Conservation (phyloP, 805 yeast species). For the Lipomyces sp. region DNA sequence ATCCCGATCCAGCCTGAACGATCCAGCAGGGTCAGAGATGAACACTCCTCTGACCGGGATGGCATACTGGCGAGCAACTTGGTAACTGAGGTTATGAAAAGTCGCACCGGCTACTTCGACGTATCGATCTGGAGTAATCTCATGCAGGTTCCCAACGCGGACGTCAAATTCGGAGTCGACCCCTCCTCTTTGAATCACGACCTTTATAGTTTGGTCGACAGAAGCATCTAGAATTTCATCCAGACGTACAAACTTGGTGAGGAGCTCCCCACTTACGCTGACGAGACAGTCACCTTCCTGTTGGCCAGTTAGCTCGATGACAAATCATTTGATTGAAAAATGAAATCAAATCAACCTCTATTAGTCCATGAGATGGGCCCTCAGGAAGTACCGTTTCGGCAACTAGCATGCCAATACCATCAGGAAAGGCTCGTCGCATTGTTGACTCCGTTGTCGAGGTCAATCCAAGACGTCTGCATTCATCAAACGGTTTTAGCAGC, state of each 20-base stretch:
- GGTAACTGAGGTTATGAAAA: conserved; percentile 84
- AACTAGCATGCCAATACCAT: conserved; percentile 76
- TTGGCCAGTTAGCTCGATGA: conserved; percentile 7
- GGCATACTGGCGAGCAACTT: conserved; percentile 82
- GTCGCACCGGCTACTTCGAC: conserved; percentile 86
- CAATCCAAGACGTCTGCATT: conserved; percentile 85
- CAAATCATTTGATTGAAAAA: neutral
- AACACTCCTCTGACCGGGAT: conserved; percentile 86
- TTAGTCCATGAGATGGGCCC: conserved; percentile 76
- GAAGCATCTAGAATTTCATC: conserved; percentile 79
- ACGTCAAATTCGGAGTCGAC: conserved; percentile 56
- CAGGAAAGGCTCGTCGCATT: conserved; percentile 73
- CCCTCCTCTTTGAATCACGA: conserved; percentile 78
- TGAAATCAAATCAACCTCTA: conserved; percentile 47
- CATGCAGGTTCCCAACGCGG: conserved; percentile 73
- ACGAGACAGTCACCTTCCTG: conserved; percentile 82
- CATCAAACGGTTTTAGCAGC: conserved; percentile 82
- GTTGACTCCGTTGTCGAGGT: conserved; percentile 70
- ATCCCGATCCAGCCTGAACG: conserved; percentile 56
- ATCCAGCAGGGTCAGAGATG: conserved; percentile 75
- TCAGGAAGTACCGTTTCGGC: conserved; percentile 81
- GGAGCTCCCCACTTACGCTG: conserved; percentile 66
- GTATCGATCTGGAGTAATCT: conserved; percentile 79
- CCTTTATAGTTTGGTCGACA: conserved; percentile 61
- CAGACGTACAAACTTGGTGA: conserved; percentile 75